Evolutionary conservation across 129 eudicot genomes (phyloP), one percentile per base, ranked within the genome.

Genomic region (Flaveria linearis): DNA sequence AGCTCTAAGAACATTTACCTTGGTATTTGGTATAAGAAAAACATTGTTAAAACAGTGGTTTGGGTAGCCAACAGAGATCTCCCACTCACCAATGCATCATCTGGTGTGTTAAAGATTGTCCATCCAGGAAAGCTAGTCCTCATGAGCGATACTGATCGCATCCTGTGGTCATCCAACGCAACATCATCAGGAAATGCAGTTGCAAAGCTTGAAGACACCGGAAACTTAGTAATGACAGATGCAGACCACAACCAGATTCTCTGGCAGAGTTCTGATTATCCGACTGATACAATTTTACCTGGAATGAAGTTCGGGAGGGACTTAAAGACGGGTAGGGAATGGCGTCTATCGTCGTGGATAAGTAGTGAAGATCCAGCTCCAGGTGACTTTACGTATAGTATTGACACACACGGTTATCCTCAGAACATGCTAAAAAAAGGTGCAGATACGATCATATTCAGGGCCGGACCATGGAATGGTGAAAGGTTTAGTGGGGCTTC

Each of bases 51-150:
- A 49, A 76, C 81, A 5, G 81, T 69, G 36, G 88, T 85, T 53
- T 85, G 88, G 88, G 83, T 85, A n/a, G 86, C 86, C 33, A 85
- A 85, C 56, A 75, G 88, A 57, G 33, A 85, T 14, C 18, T 3
- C 30, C 82, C 84, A 0, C 47, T 85, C 70, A 49, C 67, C 2
- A 57, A 8, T 30, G 20, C 77, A 30, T 68, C 76, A 33, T 65
- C 82, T 20, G 70, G 78, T 36, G 36, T 50, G n/a, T 33, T 85
- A 26, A 75, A 58, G 77, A 18, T 82, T 14, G 13, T 28, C 7
- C 50, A 22, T 25, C 75, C 72, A 11, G 86, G 88, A 57, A 50
- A 43, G 16, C 86, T 85, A 1, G 81, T 57, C 58, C 57, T 85
- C 36, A 6, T 69, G 9, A 75, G 78, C 26, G 26, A 4, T 46